Evolutionary conservation across 768 basidiomycete genomes (phyloP).

Genomic region (Lenzites betulinus): DNA sequence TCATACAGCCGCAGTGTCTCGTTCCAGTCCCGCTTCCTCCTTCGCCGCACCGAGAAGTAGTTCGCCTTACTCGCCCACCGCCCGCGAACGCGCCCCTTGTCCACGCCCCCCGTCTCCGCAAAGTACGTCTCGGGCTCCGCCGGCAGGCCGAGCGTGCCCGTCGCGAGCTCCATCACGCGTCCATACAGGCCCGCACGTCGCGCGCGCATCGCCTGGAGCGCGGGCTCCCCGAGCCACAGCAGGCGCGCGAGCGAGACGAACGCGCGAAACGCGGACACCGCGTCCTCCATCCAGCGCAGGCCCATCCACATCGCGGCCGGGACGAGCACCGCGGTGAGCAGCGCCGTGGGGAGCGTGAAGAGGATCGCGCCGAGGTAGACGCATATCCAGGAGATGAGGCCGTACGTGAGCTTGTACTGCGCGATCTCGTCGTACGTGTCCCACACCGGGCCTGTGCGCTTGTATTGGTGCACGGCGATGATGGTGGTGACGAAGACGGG

Average conservation of each 20-base stretch:
- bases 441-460: slow-evolving; percentile 78
- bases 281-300: slow-evolving; percentile 86
- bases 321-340: slow-evolving; percentile 57
- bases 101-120: slow-evolving; percentile 52
- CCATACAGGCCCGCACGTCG: slow-evolving; percentile 58
- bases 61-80: slow-evolving; percentile 69
- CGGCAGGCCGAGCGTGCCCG: slow-evolving; percentile 60
- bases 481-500: slow-evolving; percentile 76
- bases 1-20: slow-evolving; percentile 83
- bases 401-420: slow-evolving; percentile 86
- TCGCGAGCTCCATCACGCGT: slow-evolving; percentile 69
- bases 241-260: slow-evolving; percentile 62
- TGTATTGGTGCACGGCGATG: slow-evolving; percentile 72
- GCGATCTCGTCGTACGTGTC: slow-evolving; percentile 92
- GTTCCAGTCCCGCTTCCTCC: slow-evolving; percentile 89
- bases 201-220: slow-evolving; percentile 54
- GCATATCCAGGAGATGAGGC: slow-evolving; percentile 68
- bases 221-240: slow-evolving; percentile 58
- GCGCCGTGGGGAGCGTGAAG: slow-evolving; percentile 63
- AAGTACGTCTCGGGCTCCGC: slow-evolving; percentile 71
- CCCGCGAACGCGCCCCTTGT: slow-evolving; percentile 71
- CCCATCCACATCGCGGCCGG: slow-evolving; percentile 89
- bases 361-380: slow-evolving; percentile 62
- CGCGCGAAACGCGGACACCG: slow-evolving; percentile 77
- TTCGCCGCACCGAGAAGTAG: slow-evolving; percentile 78